Evolutionary conservation across 2,329 filamentous ascomycete genomes (phyloP).

Genomic region (Ophiocordyceps australis): DNA sequence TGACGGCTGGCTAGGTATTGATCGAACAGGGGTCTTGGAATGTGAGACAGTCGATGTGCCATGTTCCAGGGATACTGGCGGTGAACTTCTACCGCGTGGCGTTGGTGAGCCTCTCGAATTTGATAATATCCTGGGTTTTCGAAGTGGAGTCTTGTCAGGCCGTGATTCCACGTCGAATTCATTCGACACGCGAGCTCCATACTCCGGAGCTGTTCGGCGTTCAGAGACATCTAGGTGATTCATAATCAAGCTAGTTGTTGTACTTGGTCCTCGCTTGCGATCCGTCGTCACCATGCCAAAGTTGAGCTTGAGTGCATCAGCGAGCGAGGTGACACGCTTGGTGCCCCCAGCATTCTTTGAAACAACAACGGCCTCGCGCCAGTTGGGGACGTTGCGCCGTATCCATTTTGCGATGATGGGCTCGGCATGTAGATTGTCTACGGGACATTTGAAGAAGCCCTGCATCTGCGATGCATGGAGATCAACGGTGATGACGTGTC

Average conservation of each 20-base stretch:
- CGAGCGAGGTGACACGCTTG: constrained; percentile 88
- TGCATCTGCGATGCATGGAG: constrained; percentile 98
- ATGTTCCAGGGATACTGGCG: too few species aligned
- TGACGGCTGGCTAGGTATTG: too few species aligned
- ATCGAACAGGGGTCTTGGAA: too few species aligned
- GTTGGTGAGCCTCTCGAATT: constrained; percentile 25
- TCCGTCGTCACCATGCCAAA: constrained; percentile 94
- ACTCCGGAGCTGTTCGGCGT: too few species aligned
- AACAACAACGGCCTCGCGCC: constrained; percentile 85
- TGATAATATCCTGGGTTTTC: constrained; percentile 15
- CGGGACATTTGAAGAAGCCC: constrained; percentile 94
- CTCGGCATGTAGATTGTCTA: constrained; percentile 94
- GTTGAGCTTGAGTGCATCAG: constrained; percentile 90
- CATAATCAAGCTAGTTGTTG: constrained; percentile 66
- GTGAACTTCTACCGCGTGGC: constrained; percentile 5
- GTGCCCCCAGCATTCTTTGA: constrained; percentile 97
- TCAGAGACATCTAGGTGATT: constrained; percentile 41
- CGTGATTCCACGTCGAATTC: constrained; percentile 6
- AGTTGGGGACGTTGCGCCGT: constrained; percentile 67
- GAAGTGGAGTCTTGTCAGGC: constrained; percentile 6
- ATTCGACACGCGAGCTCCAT: too few species aligned
- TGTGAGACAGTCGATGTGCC: too few species aligned
- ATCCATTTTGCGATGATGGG: constrained; percentile 94
- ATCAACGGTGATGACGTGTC: constrained; percentile 95
- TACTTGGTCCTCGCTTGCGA: constrained; percentile 46